Evolutionary conservation across 1,284 basidiomycete genomes (phyloP).

Genomic region (Gomphus bonarii): DNA sequence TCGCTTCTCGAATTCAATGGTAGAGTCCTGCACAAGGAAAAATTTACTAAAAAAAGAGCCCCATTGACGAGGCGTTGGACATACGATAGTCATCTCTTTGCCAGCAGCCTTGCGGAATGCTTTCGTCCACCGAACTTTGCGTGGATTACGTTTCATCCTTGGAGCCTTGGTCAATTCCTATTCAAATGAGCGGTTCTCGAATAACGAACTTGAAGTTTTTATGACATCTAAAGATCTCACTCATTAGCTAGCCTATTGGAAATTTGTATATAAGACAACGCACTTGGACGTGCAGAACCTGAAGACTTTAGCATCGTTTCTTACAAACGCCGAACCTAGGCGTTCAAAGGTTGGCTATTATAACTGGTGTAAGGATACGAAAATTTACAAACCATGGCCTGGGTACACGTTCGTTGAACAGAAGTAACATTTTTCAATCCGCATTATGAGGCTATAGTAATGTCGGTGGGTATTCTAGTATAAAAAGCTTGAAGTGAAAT

Average conservation of each 20-base stretch:
- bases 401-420: conserved; percentile 94
- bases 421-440: conserved; percentile 86
- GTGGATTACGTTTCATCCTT: conserved; percentile 99
- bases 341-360: background rate
- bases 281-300: conserved; percentile 96
- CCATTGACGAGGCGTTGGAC: conserved; percentile 23
- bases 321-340: conserved; percentile 82
- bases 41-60: background rate
- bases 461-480: background rate
- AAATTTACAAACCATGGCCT: conserved; percentile 60
- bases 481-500: background rate
- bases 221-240: conserved; percentile 56
- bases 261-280: conserved; percentile 18
- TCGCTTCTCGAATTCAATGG: conserved; percentile 98
- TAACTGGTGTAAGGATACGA: background rate
- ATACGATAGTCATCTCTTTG: conserved; percentile 98
- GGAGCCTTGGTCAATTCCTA: background rate
- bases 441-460: conserved; percentile 35
- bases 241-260: conserved; percentile 13
- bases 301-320: conserved; percentile 95
- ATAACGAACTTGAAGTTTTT: conserved; percentile 89
- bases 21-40: conserved; percentile 69
- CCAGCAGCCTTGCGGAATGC: conserved; percentile 98
- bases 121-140: conserved; percentile 99
- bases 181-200: background rate